phyloP scores from a whole-genome alignment of 768 basidiomycete species.

The Kwoniella heveanensis region DNA sequence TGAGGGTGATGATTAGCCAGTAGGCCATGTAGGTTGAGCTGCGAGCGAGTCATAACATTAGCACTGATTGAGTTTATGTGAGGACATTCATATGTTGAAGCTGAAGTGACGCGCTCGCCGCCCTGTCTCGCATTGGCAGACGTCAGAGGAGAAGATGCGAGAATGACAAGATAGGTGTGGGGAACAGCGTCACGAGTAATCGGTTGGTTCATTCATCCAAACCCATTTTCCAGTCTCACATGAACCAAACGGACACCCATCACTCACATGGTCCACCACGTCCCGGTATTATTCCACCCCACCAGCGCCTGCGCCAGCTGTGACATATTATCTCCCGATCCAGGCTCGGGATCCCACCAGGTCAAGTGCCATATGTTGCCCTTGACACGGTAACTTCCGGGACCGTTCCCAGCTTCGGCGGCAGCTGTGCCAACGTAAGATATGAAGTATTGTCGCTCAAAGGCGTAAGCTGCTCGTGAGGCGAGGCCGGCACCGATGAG shows the following conservation, averaged over 20 bases:
- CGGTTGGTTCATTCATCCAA: too few relatives aligned
- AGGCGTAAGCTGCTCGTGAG: slow-evolving; percentile 71
- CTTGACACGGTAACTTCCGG: slow-evolving; percentile 75
- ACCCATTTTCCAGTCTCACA: too few relatives aligned
- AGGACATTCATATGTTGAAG: too few relatives aligned
- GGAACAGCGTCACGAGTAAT: too few relatives aligned
- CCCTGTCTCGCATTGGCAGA: too few relatives aligned
- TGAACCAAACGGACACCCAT: neutral
- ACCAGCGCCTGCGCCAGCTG: slow-evolving; percentile 73
- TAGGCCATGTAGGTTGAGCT: slow-evolving; percentile 82
- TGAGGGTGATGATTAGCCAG: slow-evolving; percentile 75
- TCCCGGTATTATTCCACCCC: slow-evolving; percentile 82
- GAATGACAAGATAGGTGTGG: too few relatives aligned
- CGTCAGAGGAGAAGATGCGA: too few relatives aligned
- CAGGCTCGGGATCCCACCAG: slow-evolving; percentile 37
- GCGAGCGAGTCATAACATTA: slow-evolving; percentile 60
- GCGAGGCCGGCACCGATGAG: slow-evolving; percentile 94
- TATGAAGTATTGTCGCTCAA: slow-evolving; percentile 69
- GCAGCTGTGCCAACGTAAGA: slow-evolving; percentile 66
- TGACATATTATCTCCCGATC: slow-evolving; percentile 21
- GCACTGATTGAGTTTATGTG: neutral
- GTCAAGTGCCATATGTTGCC: slow-evolving; percentile 81
- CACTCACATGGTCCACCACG: slow-evolving; percentile 55
- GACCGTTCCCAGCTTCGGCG: slow-evolving; percentile 62
- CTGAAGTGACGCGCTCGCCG: too few relatives aligned